Percentiles rank a stretch among this genome's conserved stretches.
Evolutionary conservation across 2,329 filamentous ascomycete genomes (phyloP).

Genomic region (Penicillium sp.): DNA sequence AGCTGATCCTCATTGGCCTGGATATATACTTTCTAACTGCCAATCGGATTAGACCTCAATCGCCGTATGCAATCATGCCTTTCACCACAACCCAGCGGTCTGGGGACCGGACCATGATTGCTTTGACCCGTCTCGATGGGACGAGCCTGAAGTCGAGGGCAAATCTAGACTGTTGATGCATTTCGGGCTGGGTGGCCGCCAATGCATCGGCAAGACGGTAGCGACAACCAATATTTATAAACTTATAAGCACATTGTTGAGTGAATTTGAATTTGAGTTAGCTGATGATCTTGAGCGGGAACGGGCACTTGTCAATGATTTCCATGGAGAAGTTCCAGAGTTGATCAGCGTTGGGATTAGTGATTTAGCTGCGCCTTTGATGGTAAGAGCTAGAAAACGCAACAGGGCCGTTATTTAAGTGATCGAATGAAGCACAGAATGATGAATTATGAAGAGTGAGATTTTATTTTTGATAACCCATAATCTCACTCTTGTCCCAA

Average conservation of each 20-base stretch:
- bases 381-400: conserved; percentile 8
- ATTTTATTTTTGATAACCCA: too few species aligned
- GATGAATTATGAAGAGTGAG: neutral
- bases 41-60: conserved; percentile 28
- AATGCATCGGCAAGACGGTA: conserved; percentile 39
- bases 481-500: neutral
- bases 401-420: neutral
- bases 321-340: neutral
- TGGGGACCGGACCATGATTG: conserved; percentile 34
- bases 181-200: conserved; percentile 34
- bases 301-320: neutral
- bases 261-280: conserved; percentile 32
- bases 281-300: conserved; percentile 17
- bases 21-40: neutral
- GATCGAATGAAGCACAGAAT: too few species aligned
- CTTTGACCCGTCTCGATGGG: conserved; percentile 33
- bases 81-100: conserved; percentile 34
- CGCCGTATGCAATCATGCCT: conserved; percentile 35
- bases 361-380: conserved; percentile 9
- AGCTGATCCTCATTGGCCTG: conserved; percentile 1
- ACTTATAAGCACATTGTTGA: conserved; percentile 30
- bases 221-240: conserved; percentile 38
- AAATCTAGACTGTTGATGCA: conserved; percentile 32
- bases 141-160: conserved; percentile 12
- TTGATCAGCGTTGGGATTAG: conserved; percentile 13